A percentile compares a stretch with the other conserved stretches of the same genome.
Evolutionary conservation across 441 rosid species (phyloP).

Genomic region (Pelargonium australe): DNA sequence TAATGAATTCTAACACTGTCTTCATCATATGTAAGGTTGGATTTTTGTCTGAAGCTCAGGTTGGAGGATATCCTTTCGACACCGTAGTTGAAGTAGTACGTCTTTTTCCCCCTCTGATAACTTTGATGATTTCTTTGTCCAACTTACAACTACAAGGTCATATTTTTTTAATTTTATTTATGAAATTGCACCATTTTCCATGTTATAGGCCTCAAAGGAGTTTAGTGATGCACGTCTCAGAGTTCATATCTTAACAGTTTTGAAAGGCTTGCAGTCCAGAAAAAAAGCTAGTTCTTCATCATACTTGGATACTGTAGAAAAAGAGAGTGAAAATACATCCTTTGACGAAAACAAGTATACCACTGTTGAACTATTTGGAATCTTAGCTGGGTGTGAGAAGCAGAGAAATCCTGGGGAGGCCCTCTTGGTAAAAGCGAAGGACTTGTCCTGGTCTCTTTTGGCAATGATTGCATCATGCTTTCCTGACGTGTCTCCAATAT

Average conservation of each 20-base stretch:
- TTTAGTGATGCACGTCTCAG: constrained; percentile 85
- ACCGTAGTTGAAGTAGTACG: constrained; percentile 74
- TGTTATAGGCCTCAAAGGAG: constrained; percentile 77
- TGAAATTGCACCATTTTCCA: constrained; percentile 16
- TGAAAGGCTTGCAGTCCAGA: constrained; percentile 74
- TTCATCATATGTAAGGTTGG: constrained; percentile 63
- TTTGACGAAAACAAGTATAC: constrained; percentile 48
- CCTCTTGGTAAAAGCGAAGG: constrained; percentile 85
- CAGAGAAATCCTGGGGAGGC: constrained; percentile 75
- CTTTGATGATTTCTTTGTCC: constrained; percentile 15
- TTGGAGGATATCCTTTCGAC: constrained; percentile 91
- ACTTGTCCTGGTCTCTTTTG: constrained; percentile 93
- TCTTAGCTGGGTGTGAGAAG: constrained; percentile 90
- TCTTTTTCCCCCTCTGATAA: constrained; percentile 18
- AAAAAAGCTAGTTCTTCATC: constrained; percentile 55
- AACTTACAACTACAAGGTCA: not conserved
- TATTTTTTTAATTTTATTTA: not conserved
- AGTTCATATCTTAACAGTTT: constrained; percentile 78
- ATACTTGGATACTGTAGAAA: constrained; percentile 41
- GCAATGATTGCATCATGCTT: constrained; percentile 98
- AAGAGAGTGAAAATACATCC: constrained; percentile 37
- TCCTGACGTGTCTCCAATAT: constrained; percentile 75
- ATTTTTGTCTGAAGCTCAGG: constrained; percentile 91
- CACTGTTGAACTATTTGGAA: constrained; percentile 78
- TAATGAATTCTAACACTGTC: constrained; percentile 30